These are phyloP conservation scores for Mycena leptocephala DNA, from an alignment of 768 basidiomycete genomes.

Conservation along the genomic window DNA sequence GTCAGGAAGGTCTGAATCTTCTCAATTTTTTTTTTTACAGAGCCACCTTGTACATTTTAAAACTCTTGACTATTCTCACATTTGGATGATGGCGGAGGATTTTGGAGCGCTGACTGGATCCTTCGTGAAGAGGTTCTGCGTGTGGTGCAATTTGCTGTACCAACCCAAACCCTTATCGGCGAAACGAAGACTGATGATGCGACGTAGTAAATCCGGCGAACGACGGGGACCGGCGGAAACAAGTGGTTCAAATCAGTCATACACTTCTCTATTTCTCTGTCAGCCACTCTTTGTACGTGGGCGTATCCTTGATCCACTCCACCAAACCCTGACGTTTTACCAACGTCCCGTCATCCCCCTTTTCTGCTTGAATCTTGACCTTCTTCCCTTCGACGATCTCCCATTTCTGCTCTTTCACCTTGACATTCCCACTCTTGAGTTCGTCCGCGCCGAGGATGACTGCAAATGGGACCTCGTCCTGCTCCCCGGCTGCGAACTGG, in stretches of 20 bases:
- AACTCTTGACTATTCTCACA: too few species aligned
- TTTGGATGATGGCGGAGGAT: too few species aligned
- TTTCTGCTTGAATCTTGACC: slow-evolving; percentile 74
- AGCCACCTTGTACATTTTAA: too few species aligned
- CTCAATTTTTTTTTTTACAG: too few species aligned
- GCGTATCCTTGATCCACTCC: slow-evolving; percentile 71
- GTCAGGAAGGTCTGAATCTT: too few species aligned
- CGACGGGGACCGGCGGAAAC: neutral
- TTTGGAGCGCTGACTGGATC: too few species aligned
- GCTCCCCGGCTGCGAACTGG: slow-evolving; percentile 94
- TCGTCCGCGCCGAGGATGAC: slow-evolving; percentile 94
- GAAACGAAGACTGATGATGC: too few species aligned
- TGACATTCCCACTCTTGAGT: slow-evolving; percentile 86
- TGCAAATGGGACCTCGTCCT: slow-evolving; percentile 93
- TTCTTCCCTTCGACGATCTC: slow-evolving; percentile 82
- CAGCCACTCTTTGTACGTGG: slow-evolving; percentile 62
- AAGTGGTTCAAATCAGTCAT: neutral
- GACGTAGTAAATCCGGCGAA: too few species aligned
- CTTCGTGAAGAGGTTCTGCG: too few species aligned
- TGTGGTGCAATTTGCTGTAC: too few species aligned
- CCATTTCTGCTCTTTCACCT: slow-evolving; percentile 94
- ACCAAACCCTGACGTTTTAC: slow-evolving; percentile 77
- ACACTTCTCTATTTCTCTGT: slow-evolving; percentile 42
- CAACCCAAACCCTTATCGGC: too few species aligned
- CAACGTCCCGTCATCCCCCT: slow-evolving; percentile 75